Evolutionary conservation across 2,329 filamentous ascomycete species (phyloP).

Genomic region (Colletotrichum caudatum): DNA sequence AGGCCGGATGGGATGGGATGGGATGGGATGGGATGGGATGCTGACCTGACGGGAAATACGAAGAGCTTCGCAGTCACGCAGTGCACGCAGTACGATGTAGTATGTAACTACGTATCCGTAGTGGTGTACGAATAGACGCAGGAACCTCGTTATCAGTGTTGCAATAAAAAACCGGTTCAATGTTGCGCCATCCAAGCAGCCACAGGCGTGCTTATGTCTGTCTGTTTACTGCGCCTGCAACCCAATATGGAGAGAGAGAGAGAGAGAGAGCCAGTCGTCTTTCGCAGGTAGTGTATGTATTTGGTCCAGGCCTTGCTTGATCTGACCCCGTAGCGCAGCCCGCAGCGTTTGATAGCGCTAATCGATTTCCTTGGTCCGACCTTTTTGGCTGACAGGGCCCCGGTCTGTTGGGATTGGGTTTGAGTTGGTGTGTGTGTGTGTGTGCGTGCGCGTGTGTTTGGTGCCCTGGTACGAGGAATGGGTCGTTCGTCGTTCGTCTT

Average conservation of each 20-base stretch:
- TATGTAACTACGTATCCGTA: too few species aligned
- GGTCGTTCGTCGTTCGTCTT: neutral
- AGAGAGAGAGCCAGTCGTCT: neutral
- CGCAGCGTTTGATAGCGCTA: constrained; percentile 28
- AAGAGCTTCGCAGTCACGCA: constrained; percentile 15
- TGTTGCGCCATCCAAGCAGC: constrained; percentile 14
- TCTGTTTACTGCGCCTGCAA: constrained; percentile 10
- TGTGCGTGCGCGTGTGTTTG: neutral
- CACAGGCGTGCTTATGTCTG: constrained; percentile 17
- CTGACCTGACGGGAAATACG: constrained; percentile 30
- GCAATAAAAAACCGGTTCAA: constrained; percentile 36
- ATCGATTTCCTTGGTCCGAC: neutral
- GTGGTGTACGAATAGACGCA: too few species aligned
- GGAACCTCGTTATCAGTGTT: constrained; percentile 29
- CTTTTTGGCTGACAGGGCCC: neutral
- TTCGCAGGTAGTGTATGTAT: neutral
- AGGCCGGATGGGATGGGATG: constrained; percentile 32
- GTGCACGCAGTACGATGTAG: too few species aligned
- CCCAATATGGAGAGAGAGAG: constrained; percentile 10
- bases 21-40: constrained; percentile 26
- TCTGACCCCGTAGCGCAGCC: constrained; percentile 8
- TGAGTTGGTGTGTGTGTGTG: neutral
- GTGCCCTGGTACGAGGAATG: constrained; percentile 17
- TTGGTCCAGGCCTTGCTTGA: constrained; percentile 35
- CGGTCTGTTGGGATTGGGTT: neutral